phyloP scores from a whole-genome alignment of 2,329 filamentous ascomycete species.

The Rhexocercosporidium sp. region DNA sequence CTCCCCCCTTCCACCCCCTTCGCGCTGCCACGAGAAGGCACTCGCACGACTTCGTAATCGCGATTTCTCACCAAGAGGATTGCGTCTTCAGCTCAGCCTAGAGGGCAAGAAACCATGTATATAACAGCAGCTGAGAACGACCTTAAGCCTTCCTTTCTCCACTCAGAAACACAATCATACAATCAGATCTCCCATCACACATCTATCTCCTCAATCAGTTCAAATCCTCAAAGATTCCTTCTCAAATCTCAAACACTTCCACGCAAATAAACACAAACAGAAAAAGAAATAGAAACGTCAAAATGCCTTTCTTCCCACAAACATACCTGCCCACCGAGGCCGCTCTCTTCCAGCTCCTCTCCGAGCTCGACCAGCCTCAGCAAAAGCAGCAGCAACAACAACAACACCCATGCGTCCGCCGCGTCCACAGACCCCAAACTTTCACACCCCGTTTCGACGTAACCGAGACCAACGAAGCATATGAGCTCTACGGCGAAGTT shows the following conservation, averaged over 20 bases:
- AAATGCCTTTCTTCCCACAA: slow-evolving; percentile 40
- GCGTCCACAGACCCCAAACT: slow-evolving; percentile 42
- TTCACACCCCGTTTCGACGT: slow-evolving; percentile 82
- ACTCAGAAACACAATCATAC: slow-evolving; percentile 32
- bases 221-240: slow-evolving; percentile 17
- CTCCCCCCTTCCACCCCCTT: slow-evolving; percentile 26
- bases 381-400: slow-evolving; percentile 11
- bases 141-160: slow-evolving; percentile 25
- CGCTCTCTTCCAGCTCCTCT: slow-evolving; percentile 63
- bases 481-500: slow-evolving; percentile 81
- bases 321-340: slow-evolving; percentile 32
- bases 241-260: slow-evolving; percentile 11
- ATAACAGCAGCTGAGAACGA: slow-evolving; percentile 27
- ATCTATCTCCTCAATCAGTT: background rate
- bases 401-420: slow-evolving; percentile 23
- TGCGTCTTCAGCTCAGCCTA: slow-evolving; percentile 33
- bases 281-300: slow-evolving; percentile 6
- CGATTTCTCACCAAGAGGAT: slow-evolving; percentile 33
- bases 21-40: slow-evolving; percentile 30
- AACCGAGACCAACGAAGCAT: slow-evolving; percentile 68
- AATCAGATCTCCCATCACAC: slow-evolving; percentile 18
- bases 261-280: slow-evolving; percentile 10
- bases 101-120: slow-evolving; percentile 21
- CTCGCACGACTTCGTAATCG: slow-evolving; percentile 27
- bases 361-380: slow-evolving; percentile 57